phyloP scores from a whole-genome alignment of 2,329 filamentous ascomycete genomes.

The Zymoseptoria crescenta region DNA sequence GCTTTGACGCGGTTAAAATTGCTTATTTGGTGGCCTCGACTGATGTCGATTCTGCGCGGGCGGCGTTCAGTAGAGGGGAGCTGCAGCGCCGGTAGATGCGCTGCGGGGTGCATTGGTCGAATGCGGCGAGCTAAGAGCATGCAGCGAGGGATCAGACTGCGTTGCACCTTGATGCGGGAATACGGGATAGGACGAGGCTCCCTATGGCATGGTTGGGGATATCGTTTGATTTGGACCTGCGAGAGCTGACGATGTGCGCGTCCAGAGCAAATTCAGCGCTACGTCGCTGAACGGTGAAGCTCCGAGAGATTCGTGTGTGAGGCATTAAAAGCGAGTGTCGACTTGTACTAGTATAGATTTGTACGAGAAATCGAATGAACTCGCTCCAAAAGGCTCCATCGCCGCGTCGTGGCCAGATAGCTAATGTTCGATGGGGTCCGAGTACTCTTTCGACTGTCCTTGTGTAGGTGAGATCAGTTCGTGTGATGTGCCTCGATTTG shows the following conservation, averaged over 20 bases:
- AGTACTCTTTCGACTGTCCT: no score
- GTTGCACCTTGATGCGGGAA: not conserved
- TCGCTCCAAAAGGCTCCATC: not conserved
- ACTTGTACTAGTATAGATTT: not conserved
- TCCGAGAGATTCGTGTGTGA: not conserved
- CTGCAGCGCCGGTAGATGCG: not conserved
- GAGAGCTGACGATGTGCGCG: not conserved
- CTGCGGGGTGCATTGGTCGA: not conserved
- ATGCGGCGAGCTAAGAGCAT: not conserved
- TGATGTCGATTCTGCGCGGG: not conserved
- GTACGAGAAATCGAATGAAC: not conserved
- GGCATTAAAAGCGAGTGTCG: not conserved
- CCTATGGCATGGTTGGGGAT: not conserved
- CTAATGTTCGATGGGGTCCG: not conserved
- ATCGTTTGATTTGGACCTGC: not conserved
- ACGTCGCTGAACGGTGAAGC: not conserved
- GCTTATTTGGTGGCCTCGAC: slow-evolving; percentile 61
- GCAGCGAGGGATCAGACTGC: no score
- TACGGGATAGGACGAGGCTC: not conserved
- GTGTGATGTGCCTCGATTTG: not conserved
- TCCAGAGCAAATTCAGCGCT: not conserved
- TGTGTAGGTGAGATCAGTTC: not conserved
- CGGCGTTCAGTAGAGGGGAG: not conserved
- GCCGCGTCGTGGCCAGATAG: not conserved
- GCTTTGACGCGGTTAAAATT: slow-evolving; percentile 63